A percentile compares a stretch with the other conserved stretches of the same genome.
Conservation (phyloP, 306 rosid species). For the Geum urbanum region DNA sequence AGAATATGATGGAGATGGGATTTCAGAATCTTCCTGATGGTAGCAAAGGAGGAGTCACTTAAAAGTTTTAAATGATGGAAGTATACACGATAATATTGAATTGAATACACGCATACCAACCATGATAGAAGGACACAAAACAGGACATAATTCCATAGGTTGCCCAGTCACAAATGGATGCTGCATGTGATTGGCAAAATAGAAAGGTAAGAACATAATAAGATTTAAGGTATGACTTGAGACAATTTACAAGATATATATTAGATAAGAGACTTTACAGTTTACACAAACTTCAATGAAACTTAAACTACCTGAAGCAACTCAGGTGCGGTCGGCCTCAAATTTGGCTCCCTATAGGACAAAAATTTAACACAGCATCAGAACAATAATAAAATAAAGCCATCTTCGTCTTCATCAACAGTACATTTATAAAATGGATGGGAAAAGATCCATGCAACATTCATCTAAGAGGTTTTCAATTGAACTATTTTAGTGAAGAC, state of each 20-base stretch:
- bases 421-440: neutral
- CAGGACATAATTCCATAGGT: slow-evolving; percentile 35
- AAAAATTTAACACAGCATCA: neutral
- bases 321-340: slow-evolving; percentile 78
- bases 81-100: slow-evolving; percentile 14
- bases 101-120: slow-evolving; percentile 43
- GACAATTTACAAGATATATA: slow-evolving; percentile 10
- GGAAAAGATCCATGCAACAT: slow-evolving; percentile 3
- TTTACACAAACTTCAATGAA: slow-evolving; percentile 8
- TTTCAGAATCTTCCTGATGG: slow-evolving; percentile 52
- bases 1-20: slow-evolving; percentile 40
- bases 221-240: slow-evolving; percentile 18
- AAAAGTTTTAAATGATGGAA: slow-evolving; percentile 8
- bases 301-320: slow-evolving; percentile 72
- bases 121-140: slow-evolving; percentile 37
- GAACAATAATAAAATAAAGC: neutral
- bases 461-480: slow-evolving; percentile 7
- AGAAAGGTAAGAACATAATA: slow-evolving; percentile 21
- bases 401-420: neutral
- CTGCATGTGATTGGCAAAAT: slow-evolving; percentile 48
- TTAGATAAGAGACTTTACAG: slow-evolving; percentile 1
- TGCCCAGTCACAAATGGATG: slow-evolving; percentile 89
- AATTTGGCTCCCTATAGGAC: slow-evolving; percentile 76
- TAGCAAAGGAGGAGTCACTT: slow-evolving; percentile 21
- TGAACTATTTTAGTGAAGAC: slow-evolving; percentile 8